These are phyloP conservation scores for Baorangia bicolor DNA, from an alignment of 768 basidiomycete species.

Conservation along the genomic window DNA sequence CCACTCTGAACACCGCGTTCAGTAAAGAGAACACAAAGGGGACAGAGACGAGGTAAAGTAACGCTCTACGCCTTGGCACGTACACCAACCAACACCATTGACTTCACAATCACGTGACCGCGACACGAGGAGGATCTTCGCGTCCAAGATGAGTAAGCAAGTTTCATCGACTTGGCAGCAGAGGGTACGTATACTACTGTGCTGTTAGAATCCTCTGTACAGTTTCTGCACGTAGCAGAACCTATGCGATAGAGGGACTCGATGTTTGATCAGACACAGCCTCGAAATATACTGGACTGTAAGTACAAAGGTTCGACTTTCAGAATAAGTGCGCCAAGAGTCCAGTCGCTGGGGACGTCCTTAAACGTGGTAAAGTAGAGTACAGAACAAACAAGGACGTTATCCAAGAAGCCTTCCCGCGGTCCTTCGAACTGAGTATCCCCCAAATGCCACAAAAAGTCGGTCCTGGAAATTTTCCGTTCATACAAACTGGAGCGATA, in stretches of 20 bases:
- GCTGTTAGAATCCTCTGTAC: too few species aligned
- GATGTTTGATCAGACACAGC: too few species aligned
- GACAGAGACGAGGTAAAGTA: background rate
- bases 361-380: background rate
- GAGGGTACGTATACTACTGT: too few species aligned
- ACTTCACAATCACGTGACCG: conserved; percentile 29
- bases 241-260: too few species aligned
- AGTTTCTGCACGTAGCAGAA: too few species aligned
- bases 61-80: too few species aligned
- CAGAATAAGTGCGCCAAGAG: background rate
- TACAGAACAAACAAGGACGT: background rate
- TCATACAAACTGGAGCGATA: background rate
- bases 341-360: too few species aligned
- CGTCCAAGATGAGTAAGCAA: too few species aligned
- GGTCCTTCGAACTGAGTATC: background rate
- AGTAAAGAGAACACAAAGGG: background rate
- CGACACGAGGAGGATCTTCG: conserved; percentile 21
- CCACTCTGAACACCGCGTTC: background rate
- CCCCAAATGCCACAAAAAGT: background rate
- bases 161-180: too few species aligned
- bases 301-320: background rate
- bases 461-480: background rate
- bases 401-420: background rate
- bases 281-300: background rate
- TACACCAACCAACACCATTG: conserved; percentile 4